phyloP scores from a whole-genome alignment of 2,329 filamentous ascomycete species.

The Colletotrichum endophyticum region DNA sequence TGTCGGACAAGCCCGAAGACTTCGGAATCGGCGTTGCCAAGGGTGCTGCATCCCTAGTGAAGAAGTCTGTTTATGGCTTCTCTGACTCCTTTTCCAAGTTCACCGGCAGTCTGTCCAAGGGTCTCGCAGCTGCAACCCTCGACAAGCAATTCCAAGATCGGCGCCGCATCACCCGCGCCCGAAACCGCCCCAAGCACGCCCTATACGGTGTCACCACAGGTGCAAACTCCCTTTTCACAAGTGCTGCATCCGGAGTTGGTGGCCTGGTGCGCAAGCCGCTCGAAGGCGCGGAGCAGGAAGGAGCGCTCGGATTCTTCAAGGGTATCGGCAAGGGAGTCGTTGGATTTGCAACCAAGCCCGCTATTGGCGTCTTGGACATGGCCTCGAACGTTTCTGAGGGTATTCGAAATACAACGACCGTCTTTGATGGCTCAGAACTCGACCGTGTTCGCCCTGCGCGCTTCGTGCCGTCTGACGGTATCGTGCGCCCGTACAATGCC shows the following conservation, averaged over 20 bases:
- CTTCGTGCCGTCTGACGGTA: constrained; percentile 90
- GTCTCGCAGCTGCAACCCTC: constrained; percentile 90
- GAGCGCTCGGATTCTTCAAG: constrained; percentile 93
- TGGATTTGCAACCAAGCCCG: constrained; percentile 94
- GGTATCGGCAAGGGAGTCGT: constrained; percentile 94
- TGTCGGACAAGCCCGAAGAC: constrained; percentile 94
- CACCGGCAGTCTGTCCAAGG: constrained; percentile 96
- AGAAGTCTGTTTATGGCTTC: constrained; percentile 98
- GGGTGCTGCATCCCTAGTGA: constrained; percentile 94
- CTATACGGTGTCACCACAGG: constrained; percentile 95
- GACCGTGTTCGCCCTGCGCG: constrained; percentile 93
- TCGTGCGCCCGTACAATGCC: constrained; percentile 92
- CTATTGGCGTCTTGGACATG: constrained; percentile 95
- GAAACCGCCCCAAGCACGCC: constrained; percentile 96
- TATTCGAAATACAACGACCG: constrained; percentile 97
- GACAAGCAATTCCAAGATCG: constrained; percentile 99
- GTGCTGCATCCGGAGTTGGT: constrained; percentile 90
- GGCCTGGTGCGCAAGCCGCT: constrained; percentile 92
- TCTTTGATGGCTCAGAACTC: constrained; percentile 93
- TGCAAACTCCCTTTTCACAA: constrained; percentile 92
- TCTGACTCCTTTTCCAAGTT: constrained; percentile 98
- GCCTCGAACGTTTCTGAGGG: constrained; percentile 97
- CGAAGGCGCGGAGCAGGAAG: constrained; percentile 95
- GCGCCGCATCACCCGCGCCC: constrained; percentile 87
- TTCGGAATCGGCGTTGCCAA: constrained; percentile 95